A percentile compares a stretch with the other conserved stretches of the same genome.
Evolutionary conservation across 257 asterid genomes (phyloP).

Genomic region (Petunia axillaris): DNA sequence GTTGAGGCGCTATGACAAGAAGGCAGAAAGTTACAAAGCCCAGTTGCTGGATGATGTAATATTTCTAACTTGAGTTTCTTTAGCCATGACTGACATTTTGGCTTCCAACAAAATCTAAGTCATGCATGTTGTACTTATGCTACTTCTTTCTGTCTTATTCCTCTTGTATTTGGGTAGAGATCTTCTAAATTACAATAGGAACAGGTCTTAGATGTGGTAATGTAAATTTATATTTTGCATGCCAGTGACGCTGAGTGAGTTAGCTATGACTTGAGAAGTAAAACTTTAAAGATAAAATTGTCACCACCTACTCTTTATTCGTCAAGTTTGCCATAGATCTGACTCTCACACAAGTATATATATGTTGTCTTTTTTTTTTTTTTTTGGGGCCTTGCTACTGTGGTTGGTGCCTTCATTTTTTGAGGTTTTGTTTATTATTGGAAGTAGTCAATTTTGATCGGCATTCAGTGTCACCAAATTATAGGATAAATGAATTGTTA

Average conservation of each 20-base stretch:
- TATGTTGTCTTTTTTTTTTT: background rate
- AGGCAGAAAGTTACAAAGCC: constrained; percentile 73
- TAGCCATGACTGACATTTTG: constrained; percentile 10
- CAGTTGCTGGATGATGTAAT: constrained; percentile 83
- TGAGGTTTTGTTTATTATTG: background rate
- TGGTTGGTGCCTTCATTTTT: background rate
- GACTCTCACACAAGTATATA: background rate
- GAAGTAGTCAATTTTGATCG: background rate
- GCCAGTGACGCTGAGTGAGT: background rate
- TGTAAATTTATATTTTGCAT: background rate
- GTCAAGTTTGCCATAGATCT: background rate
- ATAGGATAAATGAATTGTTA: background rate
- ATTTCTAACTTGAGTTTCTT: background rate
- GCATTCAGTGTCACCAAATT: background rate
- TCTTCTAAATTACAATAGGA: background rate
- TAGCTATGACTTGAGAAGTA: no score
- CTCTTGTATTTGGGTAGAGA: background rate
- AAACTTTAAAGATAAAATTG: background rate
- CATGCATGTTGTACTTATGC: background rate
- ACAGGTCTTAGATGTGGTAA: background rate
- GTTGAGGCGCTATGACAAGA: constrained; percentile 90
- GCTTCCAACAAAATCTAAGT: background rate
- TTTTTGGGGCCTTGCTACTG: background rate
- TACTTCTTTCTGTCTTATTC: background rate
- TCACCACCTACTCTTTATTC: background rate